A percentile compares a stretch with the other conserved stretches of the same genome.
Conservation (phyloP, 2,329 filamentous ascomycete genomes). For the Epichloe bromicola region DNA sequence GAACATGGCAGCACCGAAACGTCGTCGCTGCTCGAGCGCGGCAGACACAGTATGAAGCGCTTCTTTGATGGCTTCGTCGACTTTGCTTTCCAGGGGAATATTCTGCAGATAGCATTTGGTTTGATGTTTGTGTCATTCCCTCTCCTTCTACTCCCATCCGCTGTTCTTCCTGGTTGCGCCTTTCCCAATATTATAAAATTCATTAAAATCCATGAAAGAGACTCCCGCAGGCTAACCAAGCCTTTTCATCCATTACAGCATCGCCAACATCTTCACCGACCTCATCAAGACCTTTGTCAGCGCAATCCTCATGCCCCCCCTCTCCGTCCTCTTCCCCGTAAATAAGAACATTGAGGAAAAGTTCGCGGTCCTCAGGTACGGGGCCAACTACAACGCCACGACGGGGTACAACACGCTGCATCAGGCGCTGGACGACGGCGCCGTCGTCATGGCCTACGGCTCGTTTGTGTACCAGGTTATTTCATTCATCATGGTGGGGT, state of each 20-base stretch:
- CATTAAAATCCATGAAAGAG: too few species aligned
- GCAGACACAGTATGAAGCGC: conserved; percentile 33
- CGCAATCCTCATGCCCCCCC: conserved; percentile 59
- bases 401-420: conserved; percentile 56
- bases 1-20: conserved; percentile 14
- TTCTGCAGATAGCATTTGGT: conserved; percentile 63
- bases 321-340: conserved; percentile 56
- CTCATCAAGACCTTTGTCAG: conserved; percentile 60
- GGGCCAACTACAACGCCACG: conserved; percentile 37
- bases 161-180: too few species aligned
- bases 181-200: too few species aligned
- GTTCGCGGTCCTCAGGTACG: conserved; percentile 51
- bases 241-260: conserved; percentile 24
- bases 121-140: conserved; percentile 44
- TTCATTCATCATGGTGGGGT: conserved; percentile 52
- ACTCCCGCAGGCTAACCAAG: too few species aligned
- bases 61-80: conserved; percentile 54
- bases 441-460: conserved; percentile 61
- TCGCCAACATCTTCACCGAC: conserved; percentile 58
- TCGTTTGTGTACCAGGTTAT: conserved; percentile 53
- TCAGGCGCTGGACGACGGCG: conserved; percentile 57
- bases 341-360: conserved; percentile 62
- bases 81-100: conserved; percentile 62
- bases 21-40: conserved; percentile 30
- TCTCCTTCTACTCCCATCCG: too few species aligned